Conservation (phyloP, 2,329 filamentous ascomycete species). For the Stagonosporopsis cucurbitacearum region DNA sequence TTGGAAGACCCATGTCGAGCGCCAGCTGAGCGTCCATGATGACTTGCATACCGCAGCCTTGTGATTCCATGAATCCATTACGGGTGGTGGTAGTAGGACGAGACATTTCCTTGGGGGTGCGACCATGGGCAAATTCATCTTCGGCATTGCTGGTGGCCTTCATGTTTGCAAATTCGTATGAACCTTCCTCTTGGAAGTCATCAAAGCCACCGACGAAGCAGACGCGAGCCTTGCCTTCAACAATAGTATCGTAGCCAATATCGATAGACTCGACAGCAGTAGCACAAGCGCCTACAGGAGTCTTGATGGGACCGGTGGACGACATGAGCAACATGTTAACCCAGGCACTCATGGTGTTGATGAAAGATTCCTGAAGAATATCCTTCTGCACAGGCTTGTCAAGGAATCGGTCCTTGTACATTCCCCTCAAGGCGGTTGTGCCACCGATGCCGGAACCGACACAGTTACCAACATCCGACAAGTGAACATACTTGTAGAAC, state of each 20-base stretch:
- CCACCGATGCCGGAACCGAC: conserved; percentile 98
- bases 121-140: conserved; percentile 93
- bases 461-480: conserved; percentile 97
- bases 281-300: conserved; percentile 94
- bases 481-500: conserved; percentile 99
- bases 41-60: conserved; percentile 96
- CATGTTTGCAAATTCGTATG: conserved; percentile 99
- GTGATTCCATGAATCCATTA: conserved; percentile 99
- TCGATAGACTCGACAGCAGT: conserved; percentile 97
- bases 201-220: conserved; percentile 99
- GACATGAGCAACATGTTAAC: conserved; percentile 99
- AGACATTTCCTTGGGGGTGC: conserved; percentile 97
- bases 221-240: conserved; percentile 96
- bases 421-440: conserved; percentile 86
- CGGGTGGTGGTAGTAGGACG: conserved; percentile 95
- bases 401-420: conserved; percentile 97
- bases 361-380: conserved; percentile 98
- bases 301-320: conserved; percentile 97
- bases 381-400: conserved; percentile 99
- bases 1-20: conserved; percentile 97
- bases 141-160: conserved; percentile 98
- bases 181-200: conserved; percentile 98
- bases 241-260: conserved; percentile 97
- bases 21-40: conserved; percentile 98
- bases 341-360: conserved; percentile 99